Base-by-base conservation (phyloP, 345 rosid species). In the Salix koriyanagi region DNA sequence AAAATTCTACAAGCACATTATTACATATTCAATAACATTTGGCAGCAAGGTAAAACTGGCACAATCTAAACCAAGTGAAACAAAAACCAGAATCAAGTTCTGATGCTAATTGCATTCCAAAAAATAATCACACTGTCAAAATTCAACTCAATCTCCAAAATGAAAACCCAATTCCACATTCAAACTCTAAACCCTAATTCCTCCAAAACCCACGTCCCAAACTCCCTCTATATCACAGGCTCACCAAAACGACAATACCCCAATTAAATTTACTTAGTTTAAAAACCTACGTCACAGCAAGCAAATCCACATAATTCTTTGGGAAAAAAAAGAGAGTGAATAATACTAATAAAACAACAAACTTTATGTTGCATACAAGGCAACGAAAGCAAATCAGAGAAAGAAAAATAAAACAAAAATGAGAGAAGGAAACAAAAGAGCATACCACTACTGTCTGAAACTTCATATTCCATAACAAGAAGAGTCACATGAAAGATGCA, bases 401-500 rank as follows among this genome's bases (percentile, higher is more conserved):
- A 10, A 42, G n/a, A 66, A 14, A 32, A 25, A 10, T 4, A n/a
- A 4, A 52, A 62, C 50, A 8, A 15, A 64, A 10, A 13, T 41
- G 60, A 16, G 1, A 16, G 18, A 32, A 21, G 15, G 15, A 6
- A 65, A 18, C n/a, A 72, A 32, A 23, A 34, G 52, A 79, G 78
- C 87, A 80, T 76, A 90, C 91, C 90, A 70, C 86, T 88, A 78
- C 86, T 83, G 69, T 84, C 85, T 78, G 76, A 74, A 75, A 70
- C 83, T 39, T 77, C 88, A 85, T 83, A 88, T 79, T 75, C 93
- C 93, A 86, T 86, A 77, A 79, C 82, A 77, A 78, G 79, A 67
- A 66, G 18, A 34, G 54, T 52, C 67, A 10, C 69, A 30, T 44
- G 66, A 54, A 62, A 71, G 65, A 62, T 37, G 64, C 25, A 18